A percentile compares a stretch with the other conserved stretches of the same genome.
Evolutionary conservation across 306 rosid genomes (phyloP).

Genomic region (Dryas drummondii): DNA sequence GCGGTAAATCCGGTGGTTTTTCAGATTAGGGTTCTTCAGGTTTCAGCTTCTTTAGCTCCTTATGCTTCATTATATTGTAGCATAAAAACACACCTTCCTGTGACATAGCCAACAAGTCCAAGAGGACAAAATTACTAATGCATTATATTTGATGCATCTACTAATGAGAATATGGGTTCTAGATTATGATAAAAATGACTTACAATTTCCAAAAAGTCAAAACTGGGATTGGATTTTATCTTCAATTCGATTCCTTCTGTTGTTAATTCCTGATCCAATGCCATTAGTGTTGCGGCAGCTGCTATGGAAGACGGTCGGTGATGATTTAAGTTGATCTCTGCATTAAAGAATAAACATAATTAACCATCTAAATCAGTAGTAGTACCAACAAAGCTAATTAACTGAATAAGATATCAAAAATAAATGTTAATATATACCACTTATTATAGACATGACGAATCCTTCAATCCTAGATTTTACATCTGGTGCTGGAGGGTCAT

Average conservation of each 20-base stretch:
- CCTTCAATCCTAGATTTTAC: constrained; percentile 33
- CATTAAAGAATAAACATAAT: constrained; percentile 15
- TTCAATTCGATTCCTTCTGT: constrained; percentile 48
- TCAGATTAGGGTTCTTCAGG: too few relatives aligned
- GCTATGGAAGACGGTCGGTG: constrained; percentile 74
- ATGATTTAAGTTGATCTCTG: constrained; percentile 62
- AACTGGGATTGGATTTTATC: constrained; percentile 52
- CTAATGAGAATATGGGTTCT: neutral
- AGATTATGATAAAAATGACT: constrained; percentile 18
- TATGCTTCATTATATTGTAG: constrained; percentile 53
- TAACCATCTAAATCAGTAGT: neutral
- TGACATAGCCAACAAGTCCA: neutral
- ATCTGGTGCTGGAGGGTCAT: constrained; percentile 36
- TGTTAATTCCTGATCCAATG: constrained; percentile 51
- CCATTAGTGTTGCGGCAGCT: constrained; percentile 65
- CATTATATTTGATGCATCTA: neutral
- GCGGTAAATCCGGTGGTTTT: constrained; percentile 28
- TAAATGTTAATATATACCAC: constrained; percentile 38
- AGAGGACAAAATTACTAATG: constrained; percentile 2
- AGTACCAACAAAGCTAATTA: neutral
- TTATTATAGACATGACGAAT: constrained; percentile 48
- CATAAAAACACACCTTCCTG: constrained; percentile 60
- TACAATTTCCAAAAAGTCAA: constrained; percentile 47
- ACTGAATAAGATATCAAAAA: neutral
- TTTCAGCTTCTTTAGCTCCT: constrained; percentile 2